These are phyloP conservation scores for Alternaria gansuensis DNA, from an alignment of 2,329 filamentous ascomycete genomes.

Conservation along the genomic window DNA sequence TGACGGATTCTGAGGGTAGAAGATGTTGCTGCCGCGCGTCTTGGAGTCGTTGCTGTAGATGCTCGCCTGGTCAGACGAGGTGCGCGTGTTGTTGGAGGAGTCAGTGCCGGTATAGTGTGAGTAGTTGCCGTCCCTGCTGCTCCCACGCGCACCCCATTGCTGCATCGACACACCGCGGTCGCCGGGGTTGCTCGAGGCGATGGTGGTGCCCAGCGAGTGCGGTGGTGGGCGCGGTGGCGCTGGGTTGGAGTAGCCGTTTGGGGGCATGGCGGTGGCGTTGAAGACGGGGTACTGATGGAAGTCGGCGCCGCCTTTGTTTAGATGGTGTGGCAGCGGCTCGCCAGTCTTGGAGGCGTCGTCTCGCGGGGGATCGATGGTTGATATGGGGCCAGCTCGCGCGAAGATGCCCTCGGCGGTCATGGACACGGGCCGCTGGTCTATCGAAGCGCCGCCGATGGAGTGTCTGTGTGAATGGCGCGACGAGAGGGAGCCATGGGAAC, in stretches of 20 bases:
- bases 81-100: conserved; percentile 62
- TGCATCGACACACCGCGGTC: conserved; percentile 76
- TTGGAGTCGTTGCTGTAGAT: conserved; percentile 70
- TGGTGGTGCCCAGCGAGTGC: conserved; percentile 64
- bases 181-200: conserved; percentile 74
- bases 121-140: conserved; percentile 40
- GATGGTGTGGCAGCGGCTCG: conserved; percentile 81
- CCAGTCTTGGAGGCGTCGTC: conserved; percentile 72
- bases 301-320: conserved; percentile 79
- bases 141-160: conserved; percentile 69
- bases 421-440: conserved; percentile 70
- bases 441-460: conserved; percentile 62
- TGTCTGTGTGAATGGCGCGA: conserved; percentile 71
- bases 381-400: conserved; percentile 82
- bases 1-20: conserved; percentile 65
- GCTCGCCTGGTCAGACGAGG: conserved; percentile 71
- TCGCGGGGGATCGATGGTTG: conserved; percentile 85
- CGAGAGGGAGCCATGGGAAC: conserved; percentile 70
- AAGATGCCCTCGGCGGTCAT: conserved; percentile 72
- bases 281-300: conserved; percentile 89
- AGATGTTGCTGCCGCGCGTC: conserved; percentile 61
- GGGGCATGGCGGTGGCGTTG: conserved; percentile 63
- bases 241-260: conserved; percentile 59
- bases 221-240: conserved; percentile 69
- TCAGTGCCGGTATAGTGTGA: conserved; percentile 40